A percentile compares a stretch with the other conserved stretches of the same genome.
Evolutionary conservation across 2,329 filamentous ascomycete genomes (phyloP).

Genomic region (Apiospora pterosperma): DNA sequence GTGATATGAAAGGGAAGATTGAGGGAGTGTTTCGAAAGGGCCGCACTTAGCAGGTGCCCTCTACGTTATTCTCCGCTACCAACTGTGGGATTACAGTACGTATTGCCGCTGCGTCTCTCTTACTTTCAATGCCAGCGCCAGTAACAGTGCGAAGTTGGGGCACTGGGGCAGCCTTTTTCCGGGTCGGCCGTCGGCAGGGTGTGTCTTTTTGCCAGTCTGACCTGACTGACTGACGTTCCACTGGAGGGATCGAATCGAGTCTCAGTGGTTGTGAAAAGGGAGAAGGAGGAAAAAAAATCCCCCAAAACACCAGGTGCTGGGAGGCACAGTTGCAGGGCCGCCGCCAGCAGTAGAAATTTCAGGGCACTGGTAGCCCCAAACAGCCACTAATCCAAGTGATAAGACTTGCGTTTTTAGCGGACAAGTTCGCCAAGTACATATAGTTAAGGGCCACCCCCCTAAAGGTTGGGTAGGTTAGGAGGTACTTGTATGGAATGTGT

Average conservation of each 20-base stretch:
- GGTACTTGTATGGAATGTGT: neutral
- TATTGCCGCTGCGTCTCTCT: neutral
- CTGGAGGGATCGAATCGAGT: neutral
- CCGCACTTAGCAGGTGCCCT: conserved; percentile 2
- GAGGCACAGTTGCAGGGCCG: neutral
- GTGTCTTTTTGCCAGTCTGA: neutral
- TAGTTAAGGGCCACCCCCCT: neutral
- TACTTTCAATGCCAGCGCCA: neutral
- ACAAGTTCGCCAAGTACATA: neutral
- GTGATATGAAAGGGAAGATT: conserved; percentile 3
- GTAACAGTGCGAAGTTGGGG: neutral
- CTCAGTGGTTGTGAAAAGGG: neutral
- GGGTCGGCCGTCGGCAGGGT: neutral
- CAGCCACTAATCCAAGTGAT: neutral
- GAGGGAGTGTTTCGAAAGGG: conserved; percentile 4
- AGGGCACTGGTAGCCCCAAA: conserved; percentile 4
- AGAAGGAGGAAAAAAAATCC: neutral
- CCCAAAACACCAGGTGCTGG: neutral
- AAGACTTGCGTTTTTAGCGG: neutral
- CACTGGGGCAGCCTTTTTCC: neutral
- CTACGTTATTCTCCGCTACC: conserved; percentile 2
- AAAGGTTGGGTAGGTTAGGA: neutral
- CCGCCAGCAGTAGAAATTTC: neutral
- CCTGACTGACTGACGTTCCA: neutral
- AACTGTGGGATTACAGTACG: neutral